Evolutionary conservation across 176 grass and related monocot species (phyloP).

Genomic region (Saccharum officinarum): DNA sequence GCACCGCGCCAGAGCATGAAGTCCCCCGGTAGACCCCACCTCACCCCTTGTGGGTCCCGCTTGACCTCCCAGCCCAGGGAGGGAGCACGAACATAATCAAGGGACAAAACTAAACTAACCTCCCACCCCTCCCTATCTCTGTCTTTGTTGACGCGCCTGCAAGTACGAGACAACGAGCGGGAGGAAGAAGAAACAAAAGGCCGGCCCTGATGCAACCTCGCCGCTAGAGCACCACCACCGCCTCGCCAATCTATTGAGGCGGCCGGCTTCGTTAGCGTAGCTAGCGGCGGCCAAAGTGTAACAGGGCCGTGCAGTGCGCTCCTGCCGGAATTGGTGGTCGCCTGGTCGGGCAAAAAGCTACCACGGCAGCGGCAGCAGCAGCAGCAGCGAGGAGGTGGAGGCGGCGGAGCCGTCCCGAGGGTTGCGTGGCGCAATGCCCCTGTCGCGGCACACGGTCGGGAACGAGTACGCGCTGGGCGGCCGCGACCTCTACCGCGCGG

Average conservation of each 20-base stretch:
- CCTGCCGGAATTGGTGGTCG: not conserved
- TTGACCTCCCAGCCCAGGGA: not conserved
- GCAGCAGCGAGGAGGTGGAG: not conserved
- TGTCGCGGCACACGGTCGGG: slow-evolving; percentile 63
- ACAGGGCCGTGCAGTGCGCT: no score
- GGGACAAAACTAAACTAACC: not conserved
- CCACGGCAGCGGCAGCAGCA: not conserved
- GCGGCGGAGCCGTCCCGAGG: not conserved
- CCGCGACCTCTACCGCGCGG: slow-evolving; percentile 51
- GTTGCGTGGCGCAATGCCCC: slow-evolving; percentile 50
- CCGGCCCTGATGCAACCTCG: not conserved
- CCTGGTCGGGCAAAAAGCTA: slow-evolving; percentile 8
- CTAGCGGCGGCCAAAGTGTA: not conserved
- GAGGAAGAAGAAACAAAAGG: slow-evolving; percentile 24
- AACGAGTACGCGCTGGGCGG: slow-evolving; percentile 83
- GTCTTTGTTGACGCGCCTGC: not conserved
- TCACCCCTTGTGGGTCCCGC: not conserved
- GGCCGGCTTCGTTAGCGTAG: not conserved
- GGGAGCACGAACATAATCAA: not conserved
- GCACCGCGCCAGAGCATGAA: slow-evolving; percentile 7
- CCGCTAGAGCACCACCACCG: not conserved
- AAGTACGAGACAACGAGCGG: slow-evolving; percentile 27
- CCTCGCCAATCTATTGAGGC: not conserved
- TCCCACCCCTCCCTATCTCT: not conserved
- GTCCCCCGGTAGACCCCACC: not conserved